These are phyloP conservation scores for Spergularia marina DNA, from an alignment of 148 eudicot genomes.

Conservation along the genomic window DNA sequence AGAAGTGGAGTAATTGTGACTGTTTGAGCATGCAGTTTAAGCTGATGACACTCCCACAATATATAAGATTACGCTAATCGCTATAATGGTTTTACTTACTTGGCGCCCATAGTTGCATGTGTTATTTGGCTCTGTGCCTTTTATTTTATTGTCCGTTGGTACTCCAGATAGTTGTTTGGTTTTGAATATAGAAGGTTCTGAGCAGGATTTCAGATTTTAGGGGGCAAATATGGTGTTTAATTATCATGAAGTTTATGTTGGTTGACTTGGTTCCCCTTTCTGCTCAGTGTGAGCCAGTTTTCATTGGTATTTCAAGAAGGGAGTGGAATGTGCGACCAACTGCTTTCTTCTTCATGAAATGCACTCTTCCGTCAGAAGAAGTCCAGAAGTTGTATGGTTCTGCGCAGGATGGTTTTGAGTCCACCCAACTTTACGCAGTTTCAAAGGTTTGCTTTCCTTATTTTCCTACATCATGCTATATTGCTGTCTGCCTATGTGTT, in stretches of 20 bases:
- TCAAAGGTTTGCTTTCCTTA: constrained; percentile 49
- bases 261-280: background rate
- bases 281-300: constrained; percentile 60
- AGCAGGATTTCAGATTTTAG: background rate
- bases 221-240: background rate
- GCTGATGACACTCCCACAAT: background rate
- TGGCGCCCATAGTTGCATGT: background rate
- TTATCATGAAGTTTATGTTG: background rate
- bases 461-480: background rate
- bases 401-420: constrained; percentile 94
- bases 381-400: constrained; percentile 62
- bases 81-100: background rate
- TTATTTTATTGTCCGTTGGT: background rate
- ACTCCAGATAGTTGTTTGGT: background rate
- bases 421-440: constrained; percentile 72
- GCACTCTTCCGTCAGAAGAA: constrained; percentile 67
- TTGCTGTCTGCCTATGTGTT: constrained; percentile 7
- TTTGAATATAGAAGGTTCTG: background rate
- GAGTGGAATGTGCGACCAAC: constrained; percentile 85
- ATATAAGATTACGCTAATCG: background rate
- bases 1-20: too few species aligned
- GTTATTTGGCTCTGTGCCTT: background rate
- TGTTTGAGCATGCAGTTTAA: too few species aligned
- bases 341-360: constrained; percentile 90
- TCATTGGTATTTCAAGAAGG: constrained; percentile 86